Evolutionary conservation across 441 rosid genomes (phyloP).

Genomic region (Flueggea neowawraea): DNA sequence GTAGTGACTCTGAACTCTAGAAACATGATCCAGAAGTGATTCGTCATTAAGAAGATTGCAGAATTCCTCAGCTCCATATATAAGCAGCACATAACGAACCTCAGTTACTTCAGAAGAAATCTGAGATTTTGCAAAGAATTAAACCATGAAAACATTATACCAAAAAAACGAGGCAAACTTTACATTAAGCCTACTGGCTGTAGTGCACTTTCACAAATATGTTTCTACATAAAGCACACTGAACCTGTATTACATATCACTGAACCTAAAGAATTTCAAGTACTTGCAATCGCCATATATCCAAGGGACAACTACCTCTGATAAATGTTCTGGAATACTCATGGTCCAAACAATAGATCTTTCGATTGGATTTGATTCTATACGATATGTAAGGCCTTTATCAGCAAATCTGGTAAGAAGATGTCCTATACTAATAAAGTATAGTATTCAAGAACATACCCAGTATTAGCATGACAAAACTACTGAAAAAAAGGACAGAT

Average conservation of each 20-base stretch:
- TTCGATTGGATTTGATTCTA: constrained; percentile 77
- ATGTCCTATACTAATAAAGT: constrained; percentile 56
- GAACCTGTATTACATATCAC: background rate
- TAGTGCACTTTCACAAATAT: background rate
- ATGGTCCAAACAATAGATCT: constrained; percentile 90
- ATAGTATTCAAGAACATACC: constrained; percentile 19
- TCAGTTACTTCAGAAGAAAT: constrained; percentile 42
- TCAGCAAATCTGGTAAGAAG: constrained; percentile 86
- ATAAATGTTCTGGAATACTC: constrained; percentile 68
- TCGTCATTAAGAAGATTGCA: constrained; percentile 65
- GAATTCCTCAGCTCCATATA: constrained; percentile 87
- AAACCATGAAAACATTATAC: background rate
- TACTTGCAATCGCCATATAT: background rate
- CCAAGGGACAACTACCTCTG: constrained; percentile 42
- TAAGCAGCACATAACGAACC: constrained; percentile 60
- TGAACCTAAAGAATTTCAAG: background rate
- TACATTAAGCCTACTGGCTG: background rate
- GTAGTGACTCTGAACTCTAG: constrained; percentile 55
- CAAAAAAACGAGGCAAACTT: background rate
- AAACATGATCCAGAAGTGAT: constrained; percentile 56
- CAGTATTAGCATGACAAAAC: constrained; percentile 15
- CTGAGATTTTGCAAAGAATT: constrained; percentile 31
- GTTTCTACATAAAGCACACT: background rate
- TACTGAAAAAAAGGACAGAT: constrained; percentile 5
- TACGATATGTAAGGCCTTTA: constrained; percentile 67